Base-by-base conservation (phyloP, 805 yeast genomes). In the Teunomyces cretensis region DNA sequence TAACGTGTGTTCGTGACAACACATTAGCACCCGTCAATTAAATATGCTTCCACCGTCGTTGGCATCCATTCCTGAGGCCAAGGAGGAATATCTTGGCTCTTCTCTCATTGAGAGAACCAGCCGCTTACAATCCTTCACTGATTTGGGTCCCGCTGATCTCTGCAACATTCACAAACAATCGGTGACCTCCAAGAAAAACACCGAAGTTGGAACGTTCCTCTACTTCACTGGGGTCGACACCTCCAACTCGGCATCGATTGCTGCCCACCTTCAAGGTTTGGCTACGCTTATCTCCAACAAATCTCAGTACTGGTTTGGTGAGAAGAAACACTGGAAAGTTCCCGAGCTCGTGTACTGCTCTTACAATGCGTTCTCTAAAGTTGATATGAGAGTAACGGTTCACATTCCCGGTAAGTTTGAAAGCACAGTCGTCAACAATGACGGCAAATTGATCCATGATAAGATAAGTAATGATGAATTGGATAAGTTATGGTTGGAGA, bases 221-320 rank as follows among this genome's bases (percentile, higher is more conserved):
- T 86, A 87, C 62, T 82, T 79, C 53, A 78, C 88, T 0, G 96
- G 96, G 6, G 75, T 83, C 2, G 92, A 87, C 57, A 83, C 86
- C 14, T 81, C 88, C 17, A 84, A 81, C 55, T 79, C 88, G 12
- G 87, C 94, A 1, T 78, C 90, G 1, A 81, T 87, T 44, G 91
- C 92, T 9, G 90, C 90, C 1, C 81, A 82, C 46, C 66, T 86
- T 45, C 86, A 85, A 59, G 76, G 80, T 6, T 61, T 87, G 51
- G 84, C 89, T 28, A 86, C 79, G 44, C 70, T 83, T 30, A 81
- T 87, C 26, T 68, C 73, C 11, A 63, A 76, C 19, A 80, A 78
- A 47, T 68, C 78, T 27, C 96, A 87, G 61, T 68, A 78, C 37
- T 87, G 96, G 96, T 87, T 86, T 67, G 90, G 91, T 11, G 88